Conservation (phyloP, 805 yeast species). For the Saccharomyces jurei region DNA sequence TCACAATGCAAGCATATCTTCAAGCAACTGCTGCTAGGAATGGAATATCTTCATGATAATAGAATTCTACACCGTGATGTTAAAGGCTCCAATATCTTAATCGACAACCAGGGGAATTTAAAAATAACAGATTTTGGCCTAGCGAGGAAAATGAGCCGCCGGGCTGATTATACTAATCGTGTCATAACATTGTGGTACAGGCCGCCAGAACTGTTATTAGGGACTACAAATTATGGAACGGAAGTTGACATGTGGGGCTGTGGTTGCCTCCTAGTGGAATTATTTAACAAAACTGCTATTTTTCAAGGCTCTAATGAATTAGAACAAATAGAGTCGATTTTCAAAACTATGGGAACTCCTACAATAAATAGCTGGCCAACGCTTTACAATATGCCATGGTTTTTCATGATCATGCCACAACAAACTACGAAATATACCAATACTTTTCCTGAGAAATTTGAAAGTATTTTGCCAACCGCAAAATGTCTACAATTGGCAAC, state of each 20-base stretch:
- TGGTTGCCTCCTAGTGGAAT: conserved; percentile 82
- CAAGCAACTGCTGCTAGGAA: conserved; percentile 58
- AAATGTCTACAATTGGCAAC: conserved; percentile 58
- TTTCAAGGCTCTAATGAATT: conserved; percentile 89
- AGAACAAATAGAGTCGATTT: conserved; percentile 70
- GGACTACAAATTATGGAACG: conserved; percentile 81
- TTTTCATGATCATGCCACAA: conserved; percentile 68
- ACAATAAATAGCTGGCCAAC: conserved; percentile 65
- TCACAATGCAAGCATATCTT: conserved; percentile 62
- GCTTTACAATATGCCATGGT: conserved; percentile 83
- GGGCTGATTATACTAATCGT: conserved; percentile 79
- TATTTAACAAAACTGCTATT: conserved; percentile 64
- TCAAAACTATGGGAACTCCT: conserved; percentile 84
- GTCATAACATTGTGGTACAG: conserved; percentile 96
- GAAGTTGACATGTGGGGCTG: conserved; percentile 97
- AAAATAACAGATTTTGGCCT: conserved; percentile 79
- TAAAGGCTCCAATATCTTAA: conserved; percentile 69
- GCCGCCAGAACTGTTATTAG: conserved; percentile 88
- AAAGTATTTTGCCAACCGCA: conserved; percentile 36
- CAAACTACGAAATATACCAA: conserved; percentile 21
- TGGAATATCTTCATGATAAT: conserved; percentile 59
- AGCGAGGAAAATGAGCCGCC: conserved; percentile 67
- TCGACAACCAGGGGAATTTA: conserved; percentile 53
- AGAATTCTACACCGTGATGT: conserved; percentile 73
- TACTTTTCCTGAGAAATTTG: conserved; percentile 37